These are phyloP conservation scores for Daldinia grandis DNA, from an alignment of 495 filamentous ascomycete species.

Conservation along the genomic window DNA sequence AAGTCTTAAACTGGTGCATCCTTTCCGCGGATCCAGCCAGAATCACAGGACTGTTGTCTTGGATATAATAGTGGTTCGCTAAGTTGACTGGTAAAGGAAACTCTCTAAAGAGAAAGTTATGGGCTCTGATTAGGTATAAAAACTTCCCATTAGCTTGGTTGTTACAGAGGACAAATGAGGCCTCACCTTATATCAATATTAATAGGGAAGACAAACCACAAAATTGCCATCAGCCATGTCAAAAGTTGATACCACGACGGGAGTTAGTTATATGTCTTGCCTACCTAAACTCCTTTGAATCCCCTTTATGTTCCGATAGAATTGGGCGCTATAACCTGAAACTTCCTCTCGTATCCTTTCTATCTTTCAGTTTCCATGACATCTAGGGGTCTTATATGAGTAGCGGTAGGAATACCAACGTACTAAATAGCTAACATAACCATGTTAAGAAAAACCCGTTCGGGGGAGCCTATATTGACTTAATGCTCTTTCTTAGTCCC, in stretches of 20 bases:
- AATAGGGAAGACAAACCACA: not conserved
- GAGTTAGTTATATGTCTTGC: not conserved
- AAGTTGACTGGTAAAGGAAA: constrained; percentile 1
- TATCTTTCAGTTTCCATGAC: not conserved
- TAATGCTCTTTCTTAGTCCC: not conserved
- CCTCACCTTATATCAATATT: not conserved
- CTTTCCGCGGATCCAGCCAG: constrained; percentile 9
- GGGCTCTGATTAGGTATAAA: not conserved
- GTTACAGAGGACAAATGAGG: not conserved
- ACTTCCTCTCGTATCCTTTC: not conserved
- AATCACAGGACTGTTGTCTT: constrained; percentile 23
- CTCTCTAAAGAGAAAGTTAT: constrained; percentile 11
- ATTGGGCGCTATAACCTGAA: not conserved
- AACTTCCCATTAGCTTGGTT: not conserved
- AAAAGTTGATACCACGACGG: not conserved
- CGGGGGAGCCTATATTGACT: not conserved
- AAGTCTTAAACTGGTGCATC: not conserved
- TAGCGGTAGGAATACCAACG: not conserved
- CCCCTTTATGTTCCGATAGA: not conserved
- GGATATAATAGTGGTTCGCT: constrained; percentile 15
- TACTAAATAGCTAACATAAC: not conserved
- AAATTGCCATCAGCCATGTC: too few relatives aligned
- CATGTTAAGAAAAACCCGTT: not conserved
- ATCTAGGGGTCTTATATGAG: not conserved
- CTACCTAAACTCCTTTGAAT: not conserved